These are phyloP conservation scores for Petunia secreta DNA, from an alignment of 257 asterid species.

Conservation along the genomic window DNA sequence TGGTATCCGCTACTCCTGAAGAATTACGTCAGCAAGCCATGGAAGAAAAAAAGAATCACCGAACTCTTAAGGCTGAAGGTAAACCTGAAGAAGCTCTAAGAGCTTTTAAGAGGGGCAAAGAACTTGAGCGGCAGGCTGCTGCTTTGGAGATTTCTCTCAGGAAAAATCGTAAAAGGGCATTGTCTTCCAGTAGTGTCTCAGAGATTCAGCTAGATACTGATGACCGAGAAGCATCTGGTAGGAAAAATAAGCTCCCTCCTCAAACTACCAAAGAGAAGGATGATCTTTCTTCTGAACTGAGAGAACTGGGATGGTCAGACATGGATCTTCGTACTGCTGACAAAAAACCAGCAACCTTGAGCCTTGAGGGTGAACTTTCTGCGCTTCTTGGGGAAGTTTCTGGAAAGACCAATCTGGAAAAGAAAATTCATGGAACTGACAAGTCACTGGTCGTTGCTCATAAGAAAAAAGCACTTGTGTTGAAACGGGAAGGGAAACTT, in stretches of 20 bases:
- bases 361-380: slow-evolving; percentile 87
- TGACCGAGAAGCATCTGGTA: slow-evolving; percentile 40
- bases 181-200: slow-evolving; percentile 45
- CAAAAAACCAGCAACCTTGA: slow-evolving; percentile 54
- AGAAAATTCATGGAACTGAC: slow-evolving; percentile 45
- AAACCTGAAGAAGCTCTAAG: slow-evolving; percentile 87
- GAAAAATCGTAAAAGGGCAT: slow-evolving; percentile 72
- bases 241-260: slow-evolving; percentile 41
- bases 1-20: slow-evolving; percentile 69
- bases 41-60: slow-evolving; percentile 73
- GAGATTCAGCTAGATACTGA: slow-evolving; percentile 50
- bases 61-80: slow-evolving; percentile 81
- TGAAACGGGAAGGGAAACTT: slow-evolving; percentile 87
- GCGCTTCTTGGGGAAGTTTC: slow-evolving; percentile 69
- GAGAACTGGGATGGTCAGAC: slow-evolving; percentile 98
- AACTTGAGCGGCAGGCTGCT: slow-evolving; percentile 93
- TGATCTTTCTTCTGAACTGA: slow-evolving; percentile 82
- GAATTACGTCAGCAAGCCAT: slow-evolving; percentile 84
- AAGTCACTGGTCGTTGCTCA: slow-evolving; percentile 73
- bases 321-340: slow-evolving; percentile 64
- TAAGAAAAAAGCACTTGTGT: slow-evolving; percentile 89
- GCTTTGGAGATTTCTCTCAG: slow-evolving; percentile 75
- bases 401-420: slow-evolving; percentile 53
- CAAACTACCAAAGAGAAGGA: slow-evolving; percentile 60
- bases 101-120: slow-evolving; percentile 91